Evolutionary conservation across 2,329 filamentous ascomycete species (phyloP), one percentile per base, ranked within the genome.

Genomic region (Rhynchosporium graminicola): DNA sequence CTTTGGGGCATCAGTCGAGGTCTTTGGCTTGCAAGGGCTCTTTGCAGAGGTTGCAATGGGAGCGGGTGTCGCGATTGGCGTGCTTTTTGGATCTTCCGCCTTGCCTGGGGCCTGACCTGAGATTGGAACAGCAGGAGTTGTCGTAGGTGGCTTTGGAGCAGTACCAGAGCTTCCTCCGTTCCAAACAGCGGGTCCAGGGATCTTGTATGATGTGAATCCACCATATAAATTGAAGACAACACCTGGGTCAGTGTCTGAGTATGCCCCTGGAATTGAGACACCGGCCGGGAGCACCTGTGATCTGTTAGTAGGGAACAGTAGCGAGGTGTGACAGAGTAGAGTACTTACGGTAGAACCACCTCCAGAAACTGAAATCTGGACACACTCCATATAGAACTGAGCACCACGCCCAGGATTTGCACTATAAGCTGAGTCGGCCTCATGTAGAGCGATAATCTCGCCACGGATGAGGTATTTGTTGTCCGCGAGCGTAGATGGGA

Each of bases 391-490:
- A 70, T 80, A 80, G 64, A 79, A 75, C 65, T 80, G 78, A 20
- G 77, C 77, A 55, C 77, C 77, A 52, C 70, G 70, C 1, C 55
- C 65, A 13, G 66, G 46, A 58, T 68, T 64, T 12, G 38, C 57
- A 38, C 33, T 61, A 36, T 15, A 66, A 46, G 48, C 68, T 62
- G 70, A 71, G 66, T 72, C 70, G 33, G 73, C 75, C 69, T 78
- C 76, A 65, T 80, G 77, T 9, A 79, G 74, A 46, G 78, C 77
- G 61, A 79, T 77, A 65, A 79, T 77, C 70, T 80, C 78, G 29
- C 74, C 73, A 57, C 78, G 76, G 57, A 79, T 67, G 57, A 79
- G 70, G 68, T 80, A 80, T 8, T 77, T 73, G 36, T 77, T 78
- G 26, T 74, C 62, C 29, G 74, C 74, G 31, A 79, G 68, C 43